Conservation (phyloP, 306 rosid genomes). For the Gastrolobium villosum region DNA sequence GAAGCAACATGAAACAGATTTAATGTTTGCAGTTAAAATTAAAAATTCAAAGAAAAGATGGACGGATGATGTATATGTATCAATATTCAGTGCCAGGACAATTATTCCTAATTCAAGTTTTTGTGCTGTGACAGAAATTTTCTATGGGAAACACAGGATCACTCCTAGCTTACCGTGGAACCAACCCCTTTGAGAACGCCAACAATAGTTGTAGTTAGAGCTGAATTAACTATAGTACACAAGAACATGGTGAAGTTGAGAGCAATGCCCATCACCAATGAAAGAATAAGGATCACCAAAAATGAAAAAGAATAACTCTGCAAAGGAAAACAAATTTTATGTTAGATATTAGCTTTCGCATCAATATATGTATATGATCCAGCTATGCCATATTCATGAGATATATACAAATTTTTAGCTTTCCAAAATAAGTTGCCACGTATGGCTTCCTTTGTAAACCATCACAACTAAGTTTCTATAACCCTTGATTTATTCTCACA, state of each 20-base stretch:
- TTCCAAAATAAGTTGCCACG: slow-evolving; percentile 33
- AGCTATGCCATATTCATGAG: slow-evolving; percentile 18
- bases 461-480: slow-evolving; percentile 27
- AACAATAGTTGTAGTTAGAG: slow-evolving; percentile 92
- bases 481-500: slow-evolving; percentile 34
- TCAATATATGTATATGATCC: slow-evolving; percentile 1
- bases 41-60: slow-evolving; percentile 28
- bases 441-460: slow-evolving; percentile 20
- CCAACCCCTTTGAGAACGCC: slow-evolving; percentile 99
- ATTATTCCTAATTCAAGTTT: slow-evolving; percentile 24
- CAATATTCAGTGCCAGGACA: slow-evolving; percentile 14
- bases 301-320: slow-evolving; percentile 89
- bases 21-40: background rate
- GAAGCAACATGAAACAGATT: slow-evolving; percentile 38
- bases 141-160: slow-evolving; percentile 36
- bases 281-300: slow-evolving; percentile 77
- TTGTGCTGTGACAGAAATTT: slow-evolving; percentile 36
- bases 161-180: slow-evolving; percentile 74
- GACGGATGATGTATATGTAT: background rate
- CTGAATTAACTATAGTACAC: slow-evolving; percentile 95
- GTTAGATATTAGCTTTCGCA: slow-evolving; percentile 37
- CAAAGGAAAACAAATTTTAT: slow-evolving; percentile 38
- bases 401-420: slow-evolving; percentile 24
- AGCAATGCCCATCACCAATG: slow-evolving; percentile 89
- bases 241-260: slow-evolving; percentile 99